A percentile compares a stretch with the other conserved stretches of the same genome.
Evolutionary conservation across 202 grass and related monocot species (phyloP).

Genomic region (Digitaria exilis): DNA sequence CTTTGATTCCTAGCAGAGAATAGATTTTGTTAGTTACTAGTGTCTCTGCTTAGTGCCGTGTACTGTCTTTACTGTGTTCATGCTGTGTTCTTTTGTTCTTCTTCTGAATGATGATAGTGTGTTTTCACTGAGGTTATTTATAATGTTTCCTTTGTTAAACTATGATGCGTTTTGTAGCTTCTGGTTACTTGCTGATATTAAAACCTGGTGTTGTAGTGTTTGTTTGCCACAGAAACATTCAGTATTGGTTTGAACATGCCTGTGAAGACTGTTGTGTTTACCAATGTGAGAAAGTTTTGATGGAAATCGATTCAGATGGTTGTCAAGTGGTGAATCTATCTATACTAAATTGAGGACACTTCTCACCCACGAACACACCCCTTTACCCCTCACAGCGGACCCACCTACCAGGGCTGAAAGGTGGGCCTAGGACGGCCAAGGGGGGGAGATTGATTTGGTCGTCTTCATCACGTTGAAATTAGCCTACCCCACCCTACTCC

Average conservation of each 20-base stretch:
- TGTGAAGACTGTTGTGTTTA: constrained; percentile 98
- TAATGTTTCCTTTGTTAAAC: not conserved
- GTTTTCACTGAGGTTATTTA: not conserved
- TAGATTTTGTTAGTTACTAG: constrained; percentile 1
- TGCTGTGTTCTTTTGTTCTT: not conserved
- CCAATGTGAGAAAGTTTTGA: constrained; percentile 95
- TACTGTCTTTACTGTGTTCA: too few species aligned
- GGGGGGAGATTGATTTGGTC: too few species aligned
- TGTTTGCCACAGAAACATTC: constrained; percentile 99
- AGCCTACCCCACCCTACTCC: too few species aligned
- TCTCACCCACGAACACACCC: too few species aligned
- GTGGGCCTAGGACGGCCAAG: too few species aligned
- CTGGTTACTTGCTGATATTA: constrained; percentile 30
- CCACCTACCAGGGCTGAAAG: too few species aligned
- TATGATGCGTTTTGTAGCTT: constrained; percentile 1
- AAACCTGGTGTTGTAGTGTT: constrained; percentile 69
- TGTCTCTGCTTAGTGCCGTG: constrained; percentile 1
- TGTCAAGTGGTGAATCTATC: constrained; percentile 92
- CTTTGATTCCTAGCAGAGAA: not conserved
- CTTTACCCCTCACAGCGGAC: too few species aligned
- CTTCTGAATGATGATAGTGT: not conserved
- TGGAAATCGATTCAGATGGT: constrained; percentile 93
- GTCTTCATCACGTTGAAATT: too few species aligned
- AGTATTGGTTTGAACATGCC: constrained; percentile 99
- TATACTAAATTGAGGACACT: too few species aligned